A percentile compares a stretch with the other conserved stretches of the same genome.
Evolutionary conservation across 2,329 filamentous ascomycete species (phyloP).

Genomic region (Sporothrix globosa): DNA sequence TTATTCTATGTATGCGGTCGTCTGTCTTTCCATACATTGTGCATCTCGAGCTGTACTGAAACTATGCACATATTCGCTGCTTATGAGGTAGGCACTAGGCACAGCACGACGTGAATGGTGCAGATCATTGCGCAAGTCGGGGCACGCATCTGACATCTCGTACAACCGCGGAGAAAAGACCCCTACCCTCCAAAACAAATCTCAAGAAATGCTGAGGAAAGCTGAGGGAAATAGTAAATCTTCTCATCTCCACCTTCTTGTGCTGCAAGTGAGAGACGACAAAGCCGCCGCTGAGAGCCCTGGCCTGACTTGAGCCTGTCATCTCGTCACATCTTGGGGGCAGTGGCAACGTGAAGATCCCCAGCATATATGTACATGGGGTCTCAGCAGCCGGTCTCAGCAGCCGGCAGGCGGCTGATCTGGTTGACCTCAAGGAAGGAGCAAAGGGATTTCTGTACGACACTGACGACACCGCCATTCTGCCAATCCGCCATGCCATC

Average conservation of each 20-base stretch:
- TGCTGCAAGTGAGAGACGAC: background rate
- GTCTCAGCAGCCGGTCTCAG: conserved; percentile 2
- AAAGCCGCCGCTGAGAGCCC: background rate
- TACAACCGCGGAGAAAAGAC: background rate
- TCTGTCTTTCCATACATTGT: background rate
- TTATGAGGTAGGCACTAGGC: background rate
- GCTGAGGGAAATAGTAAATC: too few relatives aligned
- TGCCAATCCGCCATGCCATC: background rate
- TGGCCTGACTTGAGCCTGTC: background rate
- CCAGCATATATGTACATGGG: background rate
- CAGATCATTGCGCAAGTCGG: conserved; percentile 22
- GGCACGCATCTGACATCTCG: conserved; percentile 22
- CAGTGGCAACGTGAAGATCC: background rate
- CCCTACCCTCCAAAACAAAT: too few relatives aligned
- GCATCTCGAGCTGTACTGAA: conserved; percentile 12
- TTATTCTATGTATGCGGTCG: background rate
- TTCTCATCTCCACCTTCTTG: background rate
- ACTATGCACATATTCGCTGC: background rate
- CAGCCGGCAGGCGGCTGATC: conserved; percentile 8
- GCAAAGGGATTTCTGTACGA: background rate
- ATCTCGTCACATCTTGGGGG: background rate
- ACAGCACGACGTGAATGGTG: conserved; percentile 14
- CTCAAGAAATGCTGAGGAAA: too few relatives aligned
- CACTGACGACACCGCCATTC: conserved; percentile 17
- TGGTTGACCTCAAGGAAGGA: background rate